These are phyloP conservation scores for Collybia mongolica DNA, from an alignment of 768 basidiomycete genomes.

Conservation along the genomic window DNA sequence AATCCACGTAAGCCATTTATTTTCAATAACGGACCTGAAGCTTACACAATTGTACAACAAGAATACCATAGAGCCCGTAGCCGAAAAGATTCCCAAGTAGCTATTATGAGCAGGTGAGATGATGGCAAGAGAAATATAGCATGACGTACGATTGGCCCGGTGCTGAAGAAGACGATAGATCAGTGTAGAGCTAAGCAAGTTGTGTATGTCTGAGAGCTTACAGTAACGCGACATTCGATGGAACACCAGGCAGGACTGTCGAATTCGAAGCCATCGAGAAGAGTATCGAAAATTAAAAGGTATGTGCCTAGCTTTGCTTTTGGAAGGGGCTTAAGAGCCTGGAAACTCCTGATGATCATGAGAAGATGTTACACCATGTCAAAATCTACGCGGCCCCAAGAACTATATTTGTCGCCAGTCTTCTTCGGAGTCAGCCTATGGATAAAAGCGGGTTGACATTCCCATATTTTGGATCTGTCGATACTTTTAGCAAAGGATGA, in stretches of 20 bases:
- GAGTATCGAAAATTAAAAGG: too few species aligned
- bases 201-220: background rate
- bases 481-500: too few species aligned
- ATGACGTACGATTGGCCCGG: conserved; percentile 5
- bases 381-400: too few species aligned
- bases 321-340: too few species aligned
- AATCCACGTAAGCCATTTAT: too few species aligned
- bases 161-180: background rate
- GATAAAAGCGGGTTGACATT: too few species aligned
- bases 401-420: too few species aligned
- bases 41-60: conserved; percentile 8
- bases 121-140: background rate
- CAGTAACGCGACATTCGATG: conserved; percentile 6
- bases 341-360: too few species aligned
- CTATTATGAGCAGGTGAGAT: background rate
- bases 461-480: too few species aligned
- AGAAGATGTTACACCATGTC: too few species aligned
- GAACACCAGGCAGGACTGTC: background rate
- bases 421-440: too few species aligned
- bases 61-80: conserved; percentile 8
- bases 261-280: background rate
- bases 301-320: too few species aligned
- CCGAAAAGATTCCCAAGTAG: conserved; percentile 11
- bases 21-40: background rate
- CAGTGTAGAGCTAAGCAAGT: background rate